Evolutionary conservation across 2,329 filamentous ascomycete species (phyloP), one percentile per base, ranked within the genome.

Genomic region (Sclerotinia nivalis): DNA sequence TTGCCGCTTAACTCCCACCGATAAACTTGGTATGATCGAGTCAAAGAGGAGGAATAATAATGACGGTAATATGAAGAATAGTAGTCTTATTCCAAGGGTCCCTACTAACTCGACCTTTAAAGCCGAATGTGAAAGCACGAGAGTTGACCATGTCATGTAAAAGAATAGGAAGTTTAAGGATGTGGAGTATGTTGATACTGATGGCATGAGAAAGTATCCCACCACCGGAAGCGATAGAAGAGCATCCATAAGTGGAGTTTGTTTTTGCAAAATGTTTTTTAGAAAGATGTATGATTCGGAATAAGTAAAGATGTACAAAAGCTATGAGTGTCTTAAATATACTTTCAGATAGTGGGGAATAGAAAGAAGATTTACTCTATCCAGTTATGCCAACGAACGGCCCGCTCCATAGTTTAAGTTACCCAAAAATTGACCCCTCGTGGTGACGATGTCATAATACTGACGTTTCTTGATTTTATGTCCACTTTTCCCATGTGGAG

Each of bases 151-250:
- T 75, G 92, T 95, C 82, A 97, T 87, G 79, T 93, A 95, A 80
- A 97, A 96, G 83, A 97, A 94, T 72, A 96, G 82, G 34, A 97
- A 82, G 79, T 96, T 97, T 73, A 97, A 83, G 1, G 90, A 93
- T 1, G 93, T 95, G 55, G 84, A 90, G 82, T 91, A 93, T 9
- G 91, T 90, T 9, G 87, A 86, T 70, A 88, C 79, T 60, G 85
- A 83, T 2, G 88, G 86, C 28, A 87, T 84, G 62, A 89, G 82
- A 75, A 91, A 83, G 72, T 89, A 91, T 40, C 90, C 91, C 54
- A 92, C 81, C 73, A 93, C 85, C 1, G 91, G 91, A 50, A 95
- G 84, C 1, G 91, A 92, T 70, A 94, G 83, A 62, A 94, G 82
- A 34, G 91, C 80, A 76, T 91, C 88, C 84, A 92, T 88, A 31